A percentile compares a stretch with the other conserved stretches of the same genome.
Evolutionary conservation across 176 grass and related monocot genomes (phyloP).

Genomic region (Oryza coarctata): DNA sequence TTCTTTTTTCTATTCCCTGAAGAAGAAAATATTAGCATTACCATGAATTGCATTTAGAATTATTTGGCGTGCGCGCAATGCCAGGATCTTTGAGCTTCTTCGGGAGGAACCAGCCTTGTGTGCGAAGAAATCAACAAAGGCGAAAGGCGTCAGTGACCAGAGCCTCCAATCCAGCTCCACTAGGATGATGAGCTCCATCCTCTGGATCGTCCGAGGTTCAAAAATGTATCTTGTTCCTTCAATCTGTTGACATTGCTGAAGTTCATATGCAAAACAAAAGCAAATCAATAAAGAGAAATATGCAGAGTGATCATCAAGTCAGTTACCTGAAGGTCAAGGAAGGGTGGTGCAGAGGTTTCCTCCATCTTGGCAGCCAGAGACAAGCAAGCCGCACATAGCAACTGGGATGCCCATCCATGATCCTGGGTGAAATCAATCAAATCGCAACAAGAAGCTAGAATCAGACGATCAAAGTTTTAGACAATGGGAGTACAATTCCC

Average conservation of each 20-base stretch:
- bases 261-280: not conserved
- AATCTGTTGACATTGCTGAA: constrained; percentile 26
- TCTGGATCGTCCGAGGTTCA: constrained; percentile 49
- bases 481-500: not conserved
- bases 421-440: constrained; percentile 6
- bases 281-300: not conserved
- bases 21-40: not conserved
- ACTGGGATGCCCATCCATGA: constrained; percentile 45
- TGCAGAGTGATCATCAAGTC: not conserved
- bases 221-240: constrained; percentile 48
- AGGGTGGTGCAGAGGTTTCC: constrained; percentile 35
- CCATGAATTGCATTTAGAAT: constrained; percentile 49
- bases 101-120: constrained; percentile 45
- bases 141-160: constrained; percentile 48
- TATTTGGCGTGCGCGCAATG: constrained; percentile 39
- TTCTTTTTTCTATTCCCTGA: not conserved
- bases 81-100: constrained; percentile 42
- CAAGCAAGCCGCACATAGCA: constrained; percentile 50
- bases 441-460: not conserved
- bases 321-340: constrained; percentile 52
- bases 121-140: constrained; percentile 56
- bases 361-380: constrained; percentile 65
- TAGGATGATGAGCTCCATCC: constrained; percentile 72
- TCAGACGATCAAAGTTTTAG: not conserved
- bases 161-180: constrained; percentile 59